phyloP scores from a whole-genome alignment of 176 grass and related monocot species.

The Triticum monococcum region DNA sequence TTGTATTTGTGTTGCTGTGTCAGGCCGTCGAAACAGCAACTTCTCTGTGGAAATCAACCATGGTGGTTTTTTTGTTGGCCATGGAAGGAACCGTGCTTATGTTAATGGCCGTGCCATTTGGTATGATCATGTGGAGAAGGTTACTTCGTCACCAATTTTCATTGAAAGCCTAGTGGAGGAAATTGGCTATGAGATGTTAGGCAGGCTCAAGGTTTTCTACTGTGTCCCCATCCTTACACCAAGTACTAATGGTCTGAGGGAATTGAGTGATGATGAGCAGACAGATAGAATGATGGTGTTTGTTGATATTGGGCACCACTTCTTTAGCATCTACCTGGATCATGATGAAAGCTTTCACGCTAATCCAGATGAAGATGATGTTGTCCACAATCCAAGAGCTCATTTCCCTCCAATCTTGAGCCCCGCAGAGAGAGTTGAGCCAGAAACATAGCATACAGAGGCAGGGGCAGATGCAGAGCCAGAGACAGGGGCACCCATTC shows the following conservation, averaged over 20 bases:
- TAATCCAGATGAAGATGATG: neutral
- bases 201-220: neutral
- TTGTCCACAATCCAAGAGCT: no score
- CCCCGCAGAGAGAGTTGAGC: no score
- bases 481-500: no score
- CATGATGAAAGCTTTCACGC: neutral
- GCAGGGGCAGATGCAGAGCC: no score
- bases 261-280: neutral
- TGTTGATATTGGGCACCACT: neutral
- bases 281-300: neutral
- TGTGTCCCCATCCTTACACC: neutral
- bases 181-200: neutral
- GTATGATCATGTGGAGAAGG: neutral
- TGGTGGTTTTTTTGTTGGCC: no score
- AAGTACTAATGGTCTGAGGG: neutral
- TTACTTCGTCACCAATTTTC: neutral
- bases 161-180: neutral
- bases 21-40: no score
- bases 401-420: no score
- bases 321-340: neutral
- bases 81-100: no score
- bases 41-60: no score
- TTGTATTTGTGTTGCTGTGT: no score
- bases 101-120: neutral
- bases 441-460: no score